Percentiles rank a stretch among this genome's conserved stretches.
Evolutionary conservation across 2,329 filamentous ascomycete species (phyloP).

Genomic region (Alternaria viburni): DNA sequence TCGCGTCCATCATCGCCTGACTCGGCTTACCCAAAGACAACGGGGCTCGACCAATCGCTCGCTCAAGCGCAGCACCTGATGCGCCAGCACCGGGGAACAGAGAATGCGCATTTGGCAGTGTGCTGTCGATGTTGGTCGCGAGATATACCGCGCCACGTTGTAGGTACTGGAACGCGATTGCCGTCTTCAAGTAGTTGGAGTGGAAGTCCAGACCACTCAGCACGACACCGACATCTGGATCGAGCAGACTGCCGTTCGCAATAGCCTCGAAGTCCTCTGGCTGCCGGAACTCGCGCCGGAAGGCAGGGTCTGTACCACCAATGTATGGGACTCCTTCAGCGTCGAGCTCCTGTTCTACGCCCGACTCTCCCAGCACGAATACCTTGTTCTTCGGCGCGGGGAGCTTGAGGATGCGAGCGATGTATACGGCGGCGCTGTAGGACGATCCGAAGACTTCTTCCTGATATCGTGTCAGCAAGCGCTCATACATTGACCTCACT

Average conservation of each 20-base stretch:
- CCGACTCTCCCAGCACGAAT: conserved; percentile 88
- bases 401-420: conserved; percentile 86
- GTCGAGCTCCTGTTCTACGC: conserved; percentile 86
- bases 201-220: conserved; percentile 92
- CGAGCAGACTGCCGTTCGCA: conserved; percentile 74
- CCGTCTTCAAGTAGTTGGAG: conserved; percentile 91
- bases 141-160: conserved; percentile 82
- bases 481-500: background rate
- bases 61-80: conserved; percentile 76
- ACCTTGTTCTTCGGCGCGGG: conserved; percentile 85
- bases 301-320: conserved; percentile 82
- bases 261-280: conserved; percentile 81
- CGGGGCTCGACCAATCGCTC: conserved; percentile 68
- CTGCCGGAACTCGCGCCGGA: conserved; percentile 74
- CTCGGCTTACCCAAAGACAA: conserved; percentile 89
- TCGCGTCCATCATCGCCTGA: conserved; percentile 99
- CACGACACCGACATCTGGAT: conserved; percentile 88
- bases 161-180: conserved; percentile 85
- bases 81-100: conserved; percentile 93
- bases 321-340: conserved; percentile 80
- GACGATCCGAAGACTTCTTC: conserved; percentile 97
- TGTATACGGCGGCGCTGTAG: conserved; percentile 95
- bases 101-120: conserved; percentile 78
- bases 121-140: conserved; percentile 92
- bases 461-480: conserved; percentile 41